phyloP scores from a whole-genome alignment of 495 filamentous ascomycete species.

The Podospora fimiseda region DNA sequence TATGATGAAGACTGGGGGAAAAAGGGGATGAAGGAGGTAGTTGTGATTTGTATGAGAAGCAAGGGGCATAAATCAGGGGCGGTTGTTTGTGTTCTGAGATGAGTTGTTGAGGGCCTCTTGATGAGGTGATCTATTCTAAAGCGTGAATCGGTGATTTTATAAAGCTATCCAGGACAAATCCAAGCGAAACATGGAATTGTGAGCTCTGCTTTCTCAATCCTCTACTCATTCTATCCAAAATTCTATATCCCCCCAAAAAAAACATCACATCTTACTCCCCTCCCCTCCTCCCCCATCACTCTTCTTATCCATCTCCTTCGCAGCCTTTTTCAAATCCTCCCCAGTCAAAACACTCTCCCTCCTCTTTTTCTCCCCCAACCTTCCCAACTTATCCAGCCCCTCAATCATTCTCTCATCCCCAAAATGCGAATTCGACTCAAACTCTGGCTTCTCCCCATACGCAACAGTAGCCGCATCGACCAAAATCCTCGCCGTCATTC shows the following conservation, averaged over 20 bases:
- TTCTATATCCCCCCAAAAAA: too few relatives aligned
- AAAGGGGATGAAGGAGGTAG: too few relatives aligned
- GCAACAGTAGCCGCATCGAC: constrained; percentile 81
- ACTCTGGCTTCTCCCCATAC: constrained; percentile 73
- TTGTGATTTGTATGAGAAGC: too few relatives aligned
- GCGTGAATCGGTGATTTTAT: too few relatives aligned
- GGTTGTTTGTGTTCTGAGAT: too few relatives aligned
- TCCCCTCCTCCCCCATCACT: constrained; percentile 16
- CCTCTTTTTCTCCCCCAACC: constrained; percentile 50
- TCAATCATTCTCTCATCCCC: constrained; percentile 76
- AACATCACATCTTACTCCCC: constrained; percentile 15
- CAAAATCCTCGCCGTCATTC: constrained; percentile 84
- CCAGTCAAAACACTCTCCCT: constrained; percentile 49
- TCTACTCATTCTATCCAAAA: background rate
- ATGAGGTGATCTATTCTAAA: constrained; percentile 2
- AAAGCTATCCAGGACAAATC: too few relatives aligned
- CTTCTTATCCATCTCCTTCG: constrained; percentile 31
- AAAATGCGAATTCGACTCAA: constrained; percentile 70
- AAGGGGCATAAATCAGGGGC: too few relatives aligned
- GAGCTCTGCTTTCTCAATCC: background rate
- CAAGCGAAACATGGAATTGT: too few relatives aligned
- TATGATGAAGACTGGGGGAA: too few relatives aligned
- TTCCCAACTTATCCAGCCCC: constrained; percentile 52
- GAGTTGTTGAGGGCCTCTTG: too few relatives aligned
- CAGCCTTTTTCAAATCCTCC: constrained; percentile 51